Evolutionary conservation across 1,284 basidiomycete species (phyloP).

Genomic region (Ceratobasidium sp.): DNA sequence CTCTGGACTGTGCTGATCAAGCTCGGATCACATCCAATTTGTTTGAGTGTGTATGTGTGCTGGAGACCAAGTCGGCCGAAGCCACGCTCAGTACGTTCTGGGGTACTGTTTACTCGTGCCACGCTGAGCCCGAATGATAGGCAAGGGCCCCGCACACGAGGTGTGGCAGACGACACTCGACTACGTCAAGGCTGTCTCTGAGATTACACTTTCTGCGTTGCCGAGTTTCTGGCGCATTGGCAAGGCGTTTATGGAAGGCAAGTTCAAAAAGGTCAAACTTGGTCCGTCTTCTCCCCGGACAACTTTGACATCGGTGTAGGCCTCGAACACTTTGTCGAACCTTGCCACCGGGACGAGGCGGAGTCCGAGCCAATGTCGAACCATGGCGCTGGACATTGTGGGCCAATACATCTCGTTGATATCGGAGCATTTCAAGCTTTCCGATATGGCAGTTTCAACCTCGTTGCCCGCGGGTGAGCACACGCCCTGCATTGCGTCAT

Average conservation of each 20-base stretch:
- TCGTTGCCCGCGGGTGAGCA: constrained; percentile 58
- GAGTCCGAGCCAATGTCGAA: constrained; percentile 85
- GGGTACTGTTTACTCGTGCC: neutral
- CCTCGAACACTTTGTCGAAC: constrained; percentile 47
- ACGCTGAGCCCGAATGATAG: constrained; percentile 56
- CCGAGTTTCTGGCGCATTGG: constrained; percentile 96
- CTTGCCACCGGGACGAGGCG: constrained; percentile 60
- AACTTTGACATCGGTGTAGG: constrained; percentile 2
- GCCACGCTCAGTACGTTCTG: constrained; percentile 68
- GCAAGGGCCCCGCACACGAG: constrained; percentile 73
- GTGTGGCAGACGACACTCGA: constrained; percentile 86
- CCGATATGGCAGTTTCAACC: constrained; percentile 72
- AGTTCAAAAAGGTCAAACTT: constrained; percentile 81
- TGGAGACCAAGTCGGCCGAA: constrained; percentile 76
- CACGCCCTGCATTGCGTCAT: neutral
- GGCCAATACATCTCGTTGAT: constrained; percentile 88
- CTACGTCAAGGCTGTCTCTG: constrained; percentile 63
- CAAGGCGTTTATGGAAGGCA: constrained; percentile 91
- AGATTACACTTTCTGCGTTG: constrained; percentile 68
- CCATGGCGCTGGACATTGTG: constrained; percentile 92
- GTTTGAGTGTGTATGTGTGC: constrained; percentile 66
- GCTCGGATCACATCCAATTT: constrained; percentile 66
- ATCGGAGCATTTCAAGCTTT: constrained; percentile 91
- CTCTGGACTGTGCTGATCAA: constrained; percentile 37
- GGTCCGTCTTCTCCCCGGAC: neutral